phyloP scores from a whole-genome alignment of 2,329 filamentous ascomycete species.

The Colletotrichum somersetense region DNA sequence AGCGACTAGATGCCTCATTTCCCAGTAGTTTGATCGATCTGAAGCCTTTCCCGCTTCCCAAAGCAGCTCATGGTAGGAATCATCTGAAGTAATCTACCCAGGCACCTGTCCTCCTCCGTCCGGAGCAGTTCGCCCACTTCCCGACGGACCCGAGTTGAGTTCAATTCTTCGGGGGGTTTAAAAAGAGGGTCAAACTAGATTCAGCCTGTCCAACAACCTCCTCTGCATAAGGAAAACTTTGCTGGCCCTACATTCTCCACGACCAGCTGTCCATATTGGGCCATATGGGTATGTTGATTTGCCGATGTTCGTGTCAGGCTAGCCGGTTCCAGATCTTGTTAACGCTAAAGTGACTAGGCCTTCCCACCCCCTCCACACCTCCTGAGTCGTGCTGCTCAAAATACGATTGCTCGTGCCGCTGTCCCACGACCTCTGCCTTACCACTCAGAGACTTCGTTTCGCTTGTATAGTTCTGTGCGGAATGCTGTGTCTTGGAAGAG shows the following conservation, averaged over 20 bases:
- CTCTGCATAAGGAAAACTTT: not conserved
- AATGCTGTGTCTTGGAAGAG: not conserved
- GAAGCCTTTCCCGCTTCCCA: constrained; percentile 3
- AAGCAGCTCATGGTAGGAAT: not conserved
- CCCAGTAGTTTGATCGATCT: constrained; percentile 4
- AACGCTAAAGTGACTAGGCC: constrained; percentile 28
- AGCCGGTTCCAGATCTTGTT: constrained; percentile 32
- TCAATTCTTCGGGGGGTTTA: not conserved
- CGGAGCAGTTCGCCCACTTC: not conserved
- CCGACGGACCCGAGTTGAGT: not conserved
- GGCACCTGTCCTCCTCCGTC: not conserved
- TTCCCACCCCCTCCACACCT: not conserved
- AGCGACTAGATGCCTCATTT: not conserved
- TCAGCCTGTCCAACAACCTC: not conserved
- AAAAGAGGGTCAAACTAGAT: not conserved
- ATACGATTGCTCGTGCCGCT: constrained; percentile 11
- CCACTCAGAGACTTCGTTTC: not conserved
- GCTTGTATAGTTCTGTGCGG: not conserved
- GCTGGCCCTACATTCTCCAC: not conserved
- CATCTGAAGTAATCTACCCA: not conserved
- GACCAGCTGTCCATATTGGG: constrained; percentile 1
- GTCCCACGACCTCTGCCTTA: not conserved
- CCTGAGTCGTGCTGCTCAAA: not conserved
- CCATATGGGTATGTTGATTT: not conserved
- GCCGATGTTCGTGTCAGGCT: constrained; percentile 29